Base-by-base conservation (phyloP, 352 stramenopile genomes). In the Phytophthora colocasiae region DNA sequence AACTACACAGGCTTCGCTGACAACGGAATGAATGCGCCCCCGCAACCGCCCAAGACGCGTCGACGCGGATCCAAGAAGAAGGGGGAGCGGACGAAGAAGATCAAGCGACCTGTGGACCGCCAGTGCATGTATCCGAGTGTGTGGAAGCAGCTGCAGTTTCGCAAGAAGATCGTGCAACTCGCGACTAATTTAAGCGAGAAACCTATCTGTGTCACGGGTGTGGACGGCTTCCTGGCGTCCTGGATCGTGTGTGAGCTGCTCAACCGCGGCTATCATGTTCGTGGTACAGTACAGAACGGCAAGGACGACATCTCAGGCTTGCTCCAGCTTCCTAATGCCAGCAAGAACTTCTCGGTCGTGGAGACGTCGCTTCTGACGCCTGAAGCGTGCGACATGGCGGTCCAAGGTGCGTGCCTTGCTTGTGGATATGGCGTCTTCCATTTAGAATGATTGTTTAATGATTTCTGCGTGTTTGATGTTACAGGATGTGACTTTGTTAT, bases 171-270 rank as follows among this genome's bases (percentile, higher is more conserved):
- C 48, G 88, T 95, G 55, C 81, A 87, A 53, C 65, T 95, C 2
- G 85, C 85, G 11, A 89, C 83, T 1, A 91, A 77, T 57, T 68
- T 82, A 17, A 93, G 74, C 52, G 78, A 90, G 24, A 95, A 95
- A 29, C 88, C 88, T 19, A 90, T 96, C 34, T 96, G 88, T 19
- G 88, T 96, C 27, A 96, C 89, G 10, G 89, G 89, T 34, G 89
- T 95, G 7, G 87, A 96, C 58, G 86, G 86, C 14, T 96, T 96
- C 46, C 54, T 95, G 52, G 85, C 84, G 15, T 92, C 89, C 15
- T 96, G 89, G 89, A 91, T 95, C 67, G 89, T 94, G 24, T 85
- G 70, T 52, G 87, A 96, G 62, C 68, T 96, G 38, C 70, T 96
- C 0, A 80, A 63, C 36, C 77, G 81, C 36, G 89, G 89, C 7